A percentile compares a stretch with the other conserved stretches of the same genome.
phyloP scores from a whole-genome alignment of 805 yeast species.

The Ogataea zsoltii region DNA sequence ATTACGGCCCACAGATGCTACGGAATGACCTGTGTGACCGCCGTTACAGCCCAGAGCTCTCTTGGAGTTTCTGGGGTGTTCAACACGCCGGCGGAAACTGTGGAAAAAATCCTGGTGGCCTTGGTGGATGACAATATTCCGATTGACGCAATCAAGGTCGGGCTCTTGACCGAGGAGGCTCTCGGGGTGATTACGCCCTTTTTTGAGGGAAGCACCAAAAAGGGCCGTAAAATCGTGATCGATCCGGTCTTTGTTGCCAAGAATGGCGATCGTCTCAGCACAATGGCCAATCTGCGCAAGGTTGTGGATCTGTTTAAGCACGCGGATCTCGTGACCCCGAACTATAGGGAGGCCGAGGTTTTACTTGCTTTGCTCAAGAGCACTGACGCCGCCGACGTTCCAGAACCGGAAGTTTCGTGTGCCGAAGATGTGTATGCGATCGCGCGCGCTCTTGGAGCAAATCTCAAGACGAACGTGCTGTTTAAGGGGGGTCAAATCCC shows the following conservation, averaged over 20 bases:
- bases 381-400: conserved; percentile 16
- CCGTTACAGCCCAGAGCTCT: conserved; percentile 82
- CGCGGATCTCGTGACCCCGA: conserved; percentile 65
- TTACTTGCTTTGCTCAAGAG: conserved; percentile 28
- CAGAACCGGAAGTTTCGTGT: conserved; percentile 4
- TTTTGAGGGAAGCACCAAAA: conserved; percentile 7
- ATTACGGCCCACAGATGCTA: conserved; percentile 77
- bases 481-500: conserved; percentile 86
- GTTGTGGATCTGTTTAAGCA: conserved; percentile 18
- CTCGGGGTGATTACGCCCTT: conserved; percentile 33
- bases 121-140: conserved; percentile 59
- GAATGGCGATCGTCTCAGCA: conserved; percentile 62
- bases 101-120: conserved; percentile 53
- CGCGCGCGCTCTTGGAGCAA: conserved; percentile 40
- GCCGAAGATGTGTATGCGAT: conserved; percentile 35
- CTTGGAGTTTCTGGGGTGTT: conserved; percentile 42
- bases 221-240: conserved; percentile 44
- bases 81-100: conserved; percentile 45
- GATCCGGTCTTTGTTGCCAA: conserved; percentile 89
- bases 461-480: conserved; percentile 51
- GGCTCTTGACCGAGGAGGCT: conserved; percentile 64
- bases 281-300: conserved; percentile 31
- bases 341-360: conserved; percentile 52
- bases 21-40: conserved; percentile 76
- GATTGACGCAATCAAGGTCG: conserved; percentile 73